phyloP scores from a whole-genome alignment of 1,284 basidiomycete genomes.

The Cutaneotrichosporon sp. region DNA sequence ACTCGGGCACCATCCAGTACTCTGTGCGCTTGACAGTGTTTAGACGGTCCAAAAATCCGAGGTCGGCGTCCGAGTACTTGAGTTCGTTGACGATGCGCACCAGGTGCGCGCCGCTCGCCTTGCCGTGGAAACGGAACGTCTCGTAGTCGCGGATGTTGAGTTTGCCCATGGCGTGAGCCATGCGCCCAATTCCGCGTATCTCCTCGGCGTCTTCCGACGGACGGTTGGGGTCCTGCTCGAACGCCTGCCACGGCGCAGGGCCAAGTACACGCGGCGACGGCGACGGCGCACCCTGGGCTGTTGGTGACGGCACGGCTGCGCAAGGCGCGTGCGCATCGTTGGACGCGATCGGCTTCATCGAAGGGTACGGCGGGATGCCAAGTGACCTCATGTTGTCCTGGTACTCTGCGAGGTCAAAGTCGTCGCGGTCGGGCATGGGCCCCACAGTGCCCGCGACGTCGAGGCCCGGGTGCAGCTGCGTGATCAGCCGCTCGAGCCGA shows the following conservation, averaged over 20 bases:
- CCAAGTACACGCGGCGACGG: slow-evolving; percentile 28
- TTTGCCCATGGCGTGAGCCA: slow-evolving; percentile 31
- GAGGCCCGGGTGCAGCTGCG: slow-evolving; percentile 61
- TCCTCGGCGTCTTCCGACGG: slow-evolving; percentile 24
- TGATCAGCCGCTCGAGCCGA: slow-evolving; percentile 63
- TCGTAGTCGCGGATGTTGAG: slow-evolving; percentile 42
- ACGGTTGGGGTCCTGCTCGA: slow-evolving; percentile 32
- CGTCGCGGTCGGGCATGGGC: slow-evolving; percentile 62
- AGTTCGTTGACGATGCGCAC: slow-evolving; percentile 61
- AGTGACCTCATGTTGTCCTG: slow-evolving; percentile 28
- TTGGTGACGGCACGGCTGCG: slow-evolving; percentile 9
- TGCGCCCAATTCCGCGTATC: slow-evolving; percentile 18
- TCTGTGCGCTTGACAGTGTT: slow-evolving; percentile 30
- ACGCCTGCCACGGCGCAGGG: slow-evolving; percentile 31
- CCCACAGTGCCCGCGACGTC: slow-evolving; percentile 66
- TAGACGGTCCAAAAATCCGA: slow-evolving; percentile 30
- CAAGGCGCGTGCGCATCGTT: background rate
- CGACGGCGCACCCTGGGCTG: slow-evolving; percentile 22
- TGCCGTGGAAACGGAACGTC: slow-evolving; percentile 60
- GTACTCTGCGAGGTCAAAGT: slow-evolving; percentile 56
- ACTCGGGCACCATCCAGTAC: slow-evolving; percentile 47
- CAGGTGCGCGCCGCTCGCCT: slow-evolving; percentile 63
- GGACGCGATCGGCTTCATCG: slow-evolving; percentile 24
- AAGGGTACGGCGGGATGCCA: slow-evolving; percentile 39
- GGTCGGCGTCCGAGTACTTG: slow-evolving; percentile 49